Percentiles rank a stretch among this genome's conserved stretches.
Conservation (phyloP, 2,329 filamentous ascomycete genomes). For the Colletotrichum horii region DNA sequence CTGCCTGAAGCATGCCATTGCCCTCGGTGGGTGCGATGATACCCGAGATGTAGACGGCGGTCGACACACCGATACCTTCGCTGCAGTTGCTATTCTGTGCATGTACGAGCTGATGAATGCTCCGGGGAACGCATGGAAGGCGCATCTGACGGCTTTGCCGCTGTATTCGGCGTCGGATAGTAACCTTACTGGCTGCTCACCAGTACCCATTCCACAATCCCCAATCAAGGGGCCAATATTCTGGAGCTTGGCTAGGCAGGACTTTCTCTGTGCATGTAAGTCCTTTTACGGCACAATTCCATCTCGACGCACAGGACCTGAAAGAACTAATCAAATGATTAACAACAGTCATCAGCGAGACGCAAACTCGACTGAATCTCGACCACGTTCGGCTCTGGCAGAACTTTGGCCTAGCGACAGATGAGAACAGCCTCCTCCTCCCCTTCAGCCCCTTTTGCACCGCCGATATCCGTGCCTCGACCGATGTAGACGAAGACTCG, state of each 20-base stretch:
- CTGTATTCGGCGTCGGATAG: constrained; percentile 44
- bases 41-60: constrained; percentile 35
- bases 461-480: constrained; percentile 45
- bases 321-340: neutral
- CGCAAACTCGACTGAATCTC: constrained; percentile 64
- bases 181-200: constrained; percentile 38
- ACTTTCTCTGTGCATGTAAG: constrained; percentile 67
- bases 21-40: neutral
- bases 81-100: constrained; percentile 70
- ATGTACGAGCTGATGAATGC: constrained; percentile 73
- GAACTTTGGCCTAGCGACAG: constrained; percentile 64
- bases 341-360: constrained; percentile 61
- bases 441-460: constrained; percentile 42
- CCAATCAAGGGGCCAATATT: constrained; percentile 62
- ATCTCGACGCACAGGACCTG: neutral
- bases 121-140: constrained; percentile 65
- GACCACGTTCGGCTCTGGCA: constrained; percentile 68
- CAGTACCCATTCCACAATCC: constrained; percentile 48
- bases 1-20: constrained; percentile 44
- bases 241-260: constrained; percentile 71
- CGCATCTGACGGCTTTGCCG: constrained; percentile 70
- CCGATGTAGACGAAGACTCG: constrained; percentile 65
- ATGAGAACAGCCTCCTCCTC: constrained; percentile 53
- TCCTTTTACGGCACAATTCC: neutral
- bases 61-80: constrained; percentile 52